Percentiles rank a stretch among this genome's conserved stretches.
Evolutionary conservation across 2,329 filamentous ascomycete genomes (phyloP).

Genomic region (Exophiala lecanii-corni): DNA sequence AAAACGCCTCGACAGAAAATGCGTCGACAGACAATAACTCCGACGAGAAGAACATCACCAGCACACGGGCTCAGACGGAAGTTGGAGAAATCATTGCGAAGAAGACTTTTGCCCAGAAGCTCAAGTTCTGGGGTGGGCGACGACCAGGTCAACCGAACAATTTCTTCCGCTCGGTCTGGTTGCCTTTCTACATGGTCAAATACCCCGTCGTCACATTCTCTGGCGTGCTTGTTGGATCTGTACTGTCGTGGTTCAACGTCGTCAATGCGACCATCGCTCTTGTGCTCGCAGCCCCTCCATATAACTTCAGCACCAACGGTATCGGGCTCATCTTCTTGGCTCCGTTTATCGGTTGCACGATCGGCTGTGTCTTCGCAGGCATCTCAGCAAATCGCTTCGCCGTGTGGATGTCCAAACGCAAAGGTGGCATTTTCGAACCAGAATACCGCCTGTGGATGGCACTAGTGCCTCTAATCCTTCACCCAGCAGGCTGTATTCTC

Average conservation of each 20-base stretch:
- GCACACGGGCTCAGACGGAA: not conserved
- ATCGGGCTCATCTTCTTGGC: conserved; percentile 32
- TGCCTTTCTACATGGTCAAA: conserved; percentile 9
- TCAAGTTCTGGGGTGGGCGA: conserved; percentile 17
- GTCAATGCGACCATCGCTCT: conserved; percentile 28
- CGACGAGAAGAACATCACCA: conserved; percentile 3
- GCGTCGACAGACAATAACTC: conserved; percentile 1
- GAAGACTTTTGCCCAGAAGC: conserved; percentile 14
- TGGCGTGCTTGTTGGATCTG: not conserved
- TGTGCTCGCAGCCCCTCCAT: conserved; percentile 33
- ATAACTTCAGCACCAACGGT: conserved; percentile 29
- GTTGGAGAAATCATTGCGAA: conserved; percentile 1
- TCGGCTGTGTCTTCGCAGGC: conserved; percentile 39
- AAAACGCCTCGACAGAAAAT: no score
- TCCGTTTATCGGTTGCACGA: conserved; percentile 36
- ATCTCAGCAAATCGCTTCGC: conserved; percentile 37
- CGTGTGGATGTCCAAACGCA: conserved; percentile 38
- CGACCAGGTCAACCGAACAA: conserved; percentile 22
- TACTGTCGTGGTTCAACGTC: not conserved
- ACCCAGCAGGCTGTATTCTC: conserved; percentile 35
- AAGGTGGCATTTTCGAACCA: conserved; percentile 45
- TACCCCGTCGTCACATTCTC: not conserved
- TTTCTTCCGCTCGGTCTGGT: conserved; percentile 20
- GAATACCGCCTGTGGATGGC: conserved; percentile 45
- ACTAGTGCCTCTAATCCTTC: conserved; percentile 19